A percentile compares a stretch with the other conserved stretches of the same genome.
Evolutionary conservation across 805 yeast species (phyloP).

Genomic region (Saccharomycopsis capsularis): DNA sequence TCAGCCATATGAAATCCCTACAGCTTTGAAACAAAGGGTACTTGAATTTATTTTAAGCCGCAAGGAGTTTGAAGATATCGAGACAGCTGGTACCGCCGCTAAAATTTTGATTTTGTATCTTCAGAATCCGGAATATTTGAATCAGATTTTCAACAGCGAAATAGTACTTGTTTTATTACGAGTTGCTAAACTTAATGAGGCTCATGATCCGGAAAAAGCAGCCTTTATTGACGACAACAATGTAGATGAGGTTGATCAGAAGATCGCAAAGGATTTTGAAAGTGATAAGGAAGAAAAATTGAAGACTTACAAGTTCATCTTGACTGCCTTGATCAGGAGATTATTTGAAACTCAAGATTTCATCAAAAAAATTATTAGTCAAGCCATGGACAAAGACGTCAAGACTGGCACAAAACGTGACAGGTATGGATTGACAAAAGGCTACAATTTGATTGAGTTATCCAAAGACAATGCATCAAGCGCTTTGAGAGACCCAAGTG

Average conservation of each 20-base stretch:
- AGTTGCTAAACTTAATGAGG: slow-evolving; percentile 32
- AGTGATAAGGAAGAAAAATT: slow-evolving; percentile 5
- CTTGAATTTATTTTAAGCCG: slow-evolving; percentile 1
- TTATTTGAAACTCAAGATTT: slow-evolving; percentile 58
- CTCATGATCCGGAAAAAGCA: neutral
- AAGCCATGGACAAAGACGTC: slow-evolving; percentile 39
- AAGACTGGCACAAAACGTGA: slow-evolving; percentile 2
- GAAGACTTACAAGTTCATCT: slow-evolving; percentile 36
- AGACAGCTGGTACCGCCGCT: slow-evolving; percentile 47
- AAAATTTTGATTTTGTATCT: slow-evolving; percentile 50
- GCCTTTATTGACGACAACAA: neutral
- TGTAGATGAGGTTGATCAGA: neutral
- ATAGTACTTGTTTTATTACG: slow-evolving; percentile 42
- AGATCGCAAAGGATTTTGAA: neutral
- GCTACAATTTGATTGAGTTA: slow-evolving; percentile 30
- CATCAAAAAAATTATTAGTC: slow-evolving; percentile 41
- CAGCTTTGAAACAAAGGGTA: neutral
- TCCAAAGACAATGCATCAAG: slow-evolving; percentile 47
- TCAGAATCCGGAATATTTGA: slow-evolving; percentile 36
- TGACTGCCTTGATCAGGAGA: slow-evolving; percentile 53
- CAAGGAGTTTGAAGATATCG: slow-evolving; percentile 34
- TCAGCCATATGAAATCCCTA: neutral
- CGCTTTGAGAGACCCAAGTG: slow-evolving; percentile 42
- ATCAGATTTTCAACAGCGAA: slow-evolving; percentile 38
- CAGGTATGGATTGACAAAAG: slow-evolving; percentile 32